phyloP scores from a whole-genome alignment of 139 green algal species.

The Volvox africanus region DNA sequence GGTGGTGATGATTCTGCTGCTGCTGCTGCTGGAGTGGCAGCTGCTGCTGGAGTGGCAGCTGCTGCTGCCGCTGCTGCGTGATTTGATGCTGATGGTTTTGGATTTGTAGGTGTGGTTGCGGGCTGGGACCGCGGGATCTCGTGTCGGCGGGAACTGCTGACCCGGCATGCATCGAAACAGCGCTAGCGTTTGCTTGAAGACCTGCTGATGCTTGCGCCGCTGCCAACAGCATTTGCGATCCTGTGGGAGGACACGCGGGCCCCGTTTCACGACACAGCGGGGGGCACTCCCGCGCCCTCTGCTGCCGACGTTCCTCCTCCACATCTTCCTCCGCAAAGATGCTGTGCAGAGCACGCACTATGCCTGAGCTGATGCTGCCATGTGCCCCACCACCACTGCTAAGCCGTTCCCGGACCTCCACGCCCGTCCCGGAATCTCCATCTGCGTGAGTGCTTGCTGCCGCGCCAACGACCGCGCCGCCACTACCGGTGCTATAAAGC shows the following conservation, averaged over 20 bases:
- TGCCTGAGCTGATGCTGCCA: background rate
- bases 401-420: background rate
- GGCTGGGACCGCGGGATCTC: background rate
- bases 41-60: background rate
- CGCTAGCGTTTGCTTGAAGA: too few relatives aligned
- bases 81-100: background rate
- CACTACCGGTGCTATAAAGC: slow-evolving; percentile 2
- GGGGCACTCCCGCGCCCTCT: background rate
- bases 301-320: background rate
- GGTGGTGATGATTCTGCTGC: background rate
- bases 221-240: background rate
- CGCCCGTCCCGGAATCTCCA: too few relatives aligned
- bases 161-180: background rate
- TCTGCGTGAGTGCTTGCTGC: too few relatives aligned
- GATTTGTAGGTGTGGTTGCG: background rate
- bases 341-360: slow-evolving; percentile 36
- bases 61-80: background rate
- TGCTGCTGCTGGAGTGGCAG: background rate
- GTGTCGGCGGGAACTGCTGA: background rate
- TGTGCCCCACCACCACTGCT: slow-evolving; percentile 19
- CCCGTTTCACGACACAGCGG: background rate
- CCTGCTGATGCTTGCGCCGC: background rate
- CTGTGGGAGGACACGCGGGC: background rate
- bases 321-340: slow-evolving; percentile 35
- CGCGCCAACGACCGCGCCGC: background rate